These are phyloP conservation scores for Fusarium sp. DNA, from an alignment of 2,329 filamentous ascomycete genomes.

Conservation along the genomic window DNA sequence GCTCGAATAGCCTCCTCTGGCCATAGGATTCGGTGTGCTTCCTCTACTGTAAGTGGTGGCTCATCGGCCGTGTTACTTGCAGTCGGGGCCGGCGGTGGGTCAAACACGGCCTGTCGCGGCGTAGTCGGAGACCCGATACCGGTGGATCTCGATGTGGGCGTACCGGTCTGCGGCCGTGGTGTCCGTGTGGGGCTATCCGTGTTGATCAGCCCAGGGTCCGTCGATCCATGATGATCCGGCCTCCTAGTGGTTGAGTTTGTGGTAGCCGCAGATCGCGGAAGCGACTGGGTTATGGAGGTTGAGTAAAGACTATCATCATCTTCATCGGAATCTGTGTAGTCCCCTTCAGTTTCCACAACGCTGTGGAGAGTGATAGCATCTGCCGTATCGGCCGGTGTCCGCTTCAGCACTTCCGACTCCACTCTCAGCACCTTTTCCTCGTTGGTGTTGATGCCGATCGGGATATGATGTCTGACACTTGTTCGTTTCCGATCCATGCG, in stretches of 20 bases:
- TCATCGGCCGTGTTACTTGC: slow-evolving; percentile 40
- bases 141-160: slow-evolving; percentile 36
- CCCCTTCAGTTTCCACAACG: slow-evolving; percentile 45
- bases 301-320: slow-evolving; percentile 43
- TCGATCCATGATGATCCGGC: slow-evolving; percentile 23
- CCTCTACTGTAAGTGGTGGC: slow-evolving; percentile 54
- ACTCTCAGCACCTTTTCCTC: slow-evolving; percentile 52
- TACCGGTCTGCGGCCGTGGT: slow-evolving; percentile 32
- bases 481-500: slow-evolving; percentile 45
- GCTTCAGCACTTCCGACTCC: slow-evolving; percentile 48
- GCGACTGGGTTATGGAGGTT: slow-evolving; percentile 30
- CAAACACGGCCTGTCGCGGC: slow-evolving; percentile 32
- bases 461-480: slow-evolving; percentile 31
- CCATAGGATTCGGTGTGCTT: slow-evolving; percentile 55
- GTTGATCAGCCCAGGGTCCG: slow-evolving; percentile 28
- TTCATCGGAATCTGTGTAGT: slow-evolving; percentile 41
- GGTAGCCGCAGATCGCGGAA: slow-evolving; percentile 24
- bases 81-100: slow-evolving; percentile 11
- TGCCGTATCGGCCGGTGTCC: slow-evolving; percentile 41
- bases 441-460: slow-evolving; percentile 41
- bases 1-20: slow-evolving; percentile 46
- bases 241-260: slow-evolving; percentile 25
- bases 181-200: slow-evolving; percentile 35
- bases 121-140: slow-evolving; percentile 33
- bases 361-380: slow-evolving; percentile 49